Conservation (phyloP, 345 rosid genomes). For the Arabidopsis thaliana region DNA sequence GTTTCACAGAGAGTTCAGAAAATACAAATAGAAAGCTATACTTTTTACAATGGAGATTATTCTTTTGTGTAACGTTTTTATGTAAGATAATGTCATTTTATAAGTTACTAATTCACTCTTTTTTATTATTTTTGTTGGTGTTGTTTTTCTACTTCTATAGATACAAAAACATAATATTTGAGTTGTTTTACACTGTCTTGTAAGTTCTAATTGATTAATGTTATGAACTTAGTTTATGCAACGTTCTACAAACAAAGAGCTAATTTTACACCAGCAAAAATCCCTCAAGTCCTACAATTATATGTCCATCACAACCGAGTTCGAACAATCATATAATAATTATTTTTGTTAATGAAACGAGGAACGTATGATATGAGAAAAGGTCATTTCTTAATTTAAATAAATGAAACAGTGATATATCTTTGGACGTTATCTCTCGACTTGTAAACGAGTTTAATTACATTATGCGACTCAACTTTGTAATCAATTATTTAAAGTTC, state of each 20-base stretch:
- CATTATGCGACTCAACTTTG: not conserved
- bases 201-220: too few species aligned
- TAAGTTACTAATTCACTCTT: not conserved
- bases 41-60: not conserved
- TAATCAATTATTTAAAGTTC: not conserved
- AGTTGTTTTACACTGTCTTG: too few species aligned
- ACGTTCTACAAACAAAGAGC: not conserved
- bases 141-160: not conserved
- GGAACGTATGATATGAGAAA: not conserved
- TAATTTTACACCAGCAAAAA: not conserved
- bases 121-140: too few species aligned
- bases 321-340: not conserved
- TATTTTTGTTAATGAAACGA: not conserved
- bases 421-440: conserved; percentile 4
- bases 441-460: conserved; percentile 12
- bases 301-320: conserved; percentile 3
- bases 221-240: not conserved
- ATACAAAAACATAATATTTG: too few species aligned
- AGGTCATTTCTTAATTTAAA: not conserved
- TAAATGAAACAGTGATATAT: not conserved
- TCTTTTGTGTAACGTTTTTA: not conserved
- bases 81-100: not conserved
- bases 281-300: not conserved
- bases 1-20: not conserved
- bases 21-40: not conserved